Conservation (phyloP, 2,329 filamentous ascomycete species). For the Capronia americana region DNA sequence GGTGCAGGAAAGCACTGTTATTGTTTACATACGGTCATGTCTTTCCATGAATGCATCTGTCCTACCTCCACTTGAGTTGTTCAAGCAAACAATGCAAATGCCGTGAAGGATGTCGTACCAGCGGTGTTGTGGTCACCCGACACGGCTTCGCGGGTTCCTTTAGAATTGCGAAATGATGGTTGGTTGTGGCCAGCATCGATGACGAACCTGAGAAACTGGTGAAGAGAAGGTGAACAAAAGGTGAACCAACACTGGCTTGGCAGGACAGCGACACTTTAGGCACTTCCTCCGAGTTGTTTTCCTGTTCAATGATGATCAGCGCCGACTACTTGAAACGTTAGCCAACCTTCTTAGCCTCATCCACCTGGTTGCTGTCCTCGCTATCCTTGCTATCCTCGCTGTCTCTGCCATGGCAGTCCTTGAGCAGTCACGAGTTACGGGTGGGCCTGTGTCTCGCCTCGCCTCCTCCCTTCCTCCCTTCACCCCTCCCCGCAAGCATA, state of each 20-base stretch:
- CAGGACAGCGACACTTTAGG: background rate
- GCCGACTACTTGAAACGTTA: background rate
- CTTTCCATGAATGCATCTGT: background rate
- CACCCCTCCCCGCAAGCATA: background rate
- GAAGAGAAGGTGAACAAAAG: background rate
- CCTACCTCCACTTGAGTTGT: background rate
- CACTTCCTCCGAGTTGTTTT: background rate
- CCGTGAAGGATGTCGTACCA: background rate
- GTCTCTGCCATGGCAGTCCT: background rate
- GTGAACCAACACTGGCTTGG: background rate
- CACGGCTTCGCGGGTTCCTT: background rate
- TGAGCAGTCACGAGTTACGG: background rate
- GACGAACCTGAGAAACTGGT: background rate
- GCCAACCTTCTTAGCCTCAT: background rate
- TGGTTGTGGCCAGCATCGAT: background rate
- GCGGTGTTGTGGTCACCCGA: constrained; percentile 10
- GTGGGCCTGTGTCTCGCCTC: background rate
- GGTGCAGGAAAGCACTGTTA: background rate
- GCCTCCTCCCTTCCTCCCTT: background rate
- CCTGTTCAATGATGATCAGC: background rate
- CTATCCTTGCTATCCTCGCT: background rate
- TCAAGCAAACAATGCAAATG: constrained; percentile 1
- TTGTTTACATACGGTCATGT: no score
- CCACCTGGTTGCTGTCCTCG: background rate
- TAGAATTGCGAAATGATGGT: background rate